phyloP scores from a whole-genome alignment of 1,284 basidiomycete species.

The Trametes polyzona region DNA sequence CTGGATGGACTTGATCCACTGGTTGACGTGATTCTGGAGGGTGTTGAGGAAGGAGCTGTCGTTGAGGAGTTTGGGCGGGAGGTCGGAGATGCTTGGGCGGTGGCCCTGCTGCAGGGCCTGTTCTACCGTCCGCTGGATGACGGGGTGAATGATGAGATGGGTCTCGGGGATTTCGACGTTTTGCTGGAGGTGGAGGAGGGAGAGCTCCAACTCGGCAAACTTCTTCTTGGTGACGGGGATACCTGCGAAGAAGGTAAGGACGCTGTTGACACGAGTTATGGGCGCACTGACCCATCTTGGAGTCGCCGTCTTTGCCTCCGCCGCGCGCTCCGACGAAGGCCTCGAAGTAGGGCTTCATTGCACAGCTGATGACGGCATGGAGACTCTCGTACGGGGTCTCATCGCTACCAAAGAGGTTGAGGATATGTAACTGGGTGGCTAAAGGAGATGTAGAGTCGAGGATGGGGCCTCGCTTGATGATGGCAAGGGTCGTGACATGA shows the following conservation, averaged over 20 bases:
- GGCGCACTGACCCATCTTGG: conserved; percentile 76
- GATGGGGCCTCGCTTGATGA: conserved; percentile 90
- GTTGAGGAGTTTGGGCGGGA: conserved; percentile 75
- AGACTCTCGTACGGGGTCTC: conserved; percentile 95
- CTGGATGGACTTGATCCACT: conserved; percentile 99
- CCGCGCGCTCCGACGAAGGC: conserved; percentile 86
- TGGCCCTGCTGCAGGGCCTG: conserved; percentile 63
- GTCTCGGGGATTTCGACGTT: conserved; percentile 99
- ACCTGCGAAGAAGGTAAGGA: conserved; percentile 48
- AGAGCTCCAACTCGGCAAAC: conserved; percentile 98
- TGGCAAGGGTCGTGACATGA: conserved; percentile 86
- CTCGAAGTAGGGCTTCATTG: conserved; percentile 98
- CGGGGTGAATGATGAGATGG: conserved; percentile 89
- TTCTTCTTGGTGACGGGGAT: conserved; percentile 99
- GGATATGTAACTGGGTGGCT: conserved; percentile 86
- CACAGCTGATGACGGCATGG: conserved; percentile 95
- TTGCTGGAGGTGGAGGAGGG: conserved; percentile 94
- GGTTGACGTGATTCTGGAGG: conserved; percentile 92
- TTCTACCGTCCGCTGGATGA: conserved; percentile 88
- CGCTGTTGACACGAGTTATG: background rate
- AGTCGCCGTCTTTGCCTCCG: conserved; percentile 79
- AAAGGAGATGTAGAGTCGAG: conserved; percentile 83
- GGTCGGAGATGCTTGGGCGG: conserved; percentile 76
- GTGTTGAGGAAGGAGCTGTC: conserved; percentile 95
- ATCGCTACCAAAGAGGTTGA: conserved; percentile 91